A percentile compares a stretch with the other conserved stretches of the same genome.
Conservation (phyloP, 768 basidiomycete genomes). For the Suillus alpinus region DNA sequence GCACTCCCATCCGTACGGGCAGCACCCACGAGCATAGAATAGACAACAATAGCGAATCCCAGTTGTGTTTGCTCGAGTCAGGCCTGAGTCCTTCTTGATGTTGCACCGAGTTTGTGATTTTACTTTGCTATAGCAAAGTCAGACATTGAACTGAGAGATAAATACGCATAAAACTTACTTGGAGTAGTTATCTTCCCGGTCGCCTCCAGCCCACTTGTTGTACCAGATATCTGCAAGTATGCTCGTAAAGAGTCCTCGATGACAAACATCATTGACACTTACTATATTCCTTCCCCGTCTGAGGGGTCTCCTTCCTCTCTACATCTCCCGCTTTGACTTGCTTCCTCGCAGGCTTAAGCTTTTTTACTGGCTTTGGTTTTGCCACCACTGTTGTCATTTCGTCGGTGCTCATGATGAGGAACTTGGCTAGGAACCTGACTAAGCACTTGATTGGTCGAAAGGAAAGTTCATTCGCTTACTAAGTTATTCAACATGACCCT, state of each 20-base stretch:
- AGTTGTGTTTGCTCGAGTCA: slow-evolving; percentile 92
- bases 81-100: slow-evolving; percentile 84
- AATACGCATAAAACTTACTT: slow-evolving; percentile 53
- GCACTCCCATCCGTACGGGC: slow-evolving; percentile 98
- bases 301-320: slow-evolving; percentile 81
- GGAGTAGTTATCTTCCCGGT: slow-evolving; percentile 93
- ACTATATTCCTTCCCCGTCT: slow-evolving; percentile 98
- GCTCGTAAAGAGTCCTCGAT: slow-evolving; percentile 5
- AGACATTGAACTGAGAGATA: slow-evolving; percentile 4
- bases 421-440: slow-evolving; percentile 6
- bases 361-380: slow-evolving; percentile 45
- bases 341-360: slow-evolving; percentile 88
- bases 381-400: slow-evolving; percentile 18
- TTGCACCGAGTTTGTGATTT: slow-evolving; percentile 93
- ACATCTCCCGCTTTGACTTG: slow-evolving; percentile 91
- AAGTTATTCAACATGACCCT: not conserved
- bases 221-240: slow-evolving; percentile 85
- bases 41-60: slow-evolving; percentile 92
- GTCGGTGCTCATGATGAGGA: slow-evolving; percentile 30
- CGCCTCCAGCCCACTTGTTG: slow-evolving; percentile 99
- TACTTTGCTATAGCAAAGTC: slow-evolving; percentile 60
- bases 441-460: not conserved
- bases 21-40: slow-evolving; percentile 95
- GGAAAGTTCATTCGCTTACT: not conserved
- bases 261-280: slow-evolving; percentile 30